A percentile compares a stretch with the other conserved stretches of the same genome.
Conservation (phyloP, 331 rosid species). For the Pyrus hybrid region DNA sequence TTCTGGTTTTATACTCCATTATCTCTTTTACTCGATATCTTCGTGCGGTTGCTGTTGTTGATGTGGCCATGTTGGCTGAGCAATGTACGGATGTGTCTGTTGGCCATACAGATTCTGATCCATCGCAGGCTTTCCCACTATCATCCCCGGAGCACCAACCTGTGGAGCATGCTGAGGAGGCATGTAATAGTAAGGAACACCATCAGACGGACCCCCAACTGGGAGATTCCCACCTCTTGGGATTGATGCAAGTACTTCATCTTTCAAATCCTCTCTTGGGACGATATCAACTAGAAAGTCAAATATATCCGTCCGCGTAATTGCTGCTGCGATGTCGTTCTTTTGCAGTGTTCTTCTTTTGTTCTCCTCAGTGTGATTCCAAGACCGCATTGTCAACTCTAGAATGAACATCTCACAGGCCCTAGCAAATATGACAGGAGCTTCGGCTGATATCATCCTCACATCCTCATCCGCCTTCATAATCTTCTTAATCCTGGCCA, state of each 20-base stretch:
- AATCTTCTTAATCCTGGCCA: slow-evolving; percentile 59
- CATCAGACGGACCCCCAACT: slow-evolving; percentile 24
- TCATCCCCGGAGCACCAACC: slow-evolving; percentile 36
- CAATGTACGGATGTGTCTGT: slow-evolving; percentile 14
- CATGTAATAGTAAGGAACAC: slow-evolving; percentile 45
- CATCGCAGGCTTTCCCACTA: slow-evolving; percentile 33
- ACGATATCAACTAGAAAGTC: slow-evolving; percentile 58
- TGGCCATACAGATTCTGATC: slow-evolving; percentile 35
- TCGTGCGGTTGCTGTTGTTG: slow-evolving; percentile 28
- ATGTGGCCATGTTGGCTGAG: slow-evolving; percentile 28
- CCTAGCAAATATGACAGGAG: slow-evolving; percentile 54
- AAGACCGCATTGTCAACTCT: slow-evolving; percentile 57
- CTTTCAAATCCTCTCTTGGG: slow-evolving; percentile 45
- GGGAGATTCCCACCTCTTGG: slow-evolving; percentile 31
- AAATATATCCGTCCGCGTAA: slow-evolving; percentile 49
- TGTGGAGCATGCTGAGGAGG: slow-evolving; percentile 35
- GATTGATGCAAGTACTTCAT: slow-evolving; percentile 28
- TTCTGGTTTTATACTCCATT: not conserved
- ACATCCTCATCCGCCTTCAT: slow-evolving; percentile 67
- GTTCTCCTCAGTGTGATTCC: slow-evolving; percentile 50
- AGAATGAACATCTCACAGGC: slow-evolving; percentile 71
- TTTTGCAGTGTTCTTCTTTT: slow-evolving; percentile 51
- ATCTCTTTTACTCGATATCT: slow-evolving; percentile 29
- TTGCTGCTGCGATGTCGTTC: slow-evolving; percentile 53
- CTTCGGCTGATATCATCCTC: slow-evolving; percentile 58